Evolutionary conservation across 192 early-diverging fungal genomes (phyloP), one percentile per base, ranked within the genome.

Genomic region (Mortierella antarctica): DNA sequence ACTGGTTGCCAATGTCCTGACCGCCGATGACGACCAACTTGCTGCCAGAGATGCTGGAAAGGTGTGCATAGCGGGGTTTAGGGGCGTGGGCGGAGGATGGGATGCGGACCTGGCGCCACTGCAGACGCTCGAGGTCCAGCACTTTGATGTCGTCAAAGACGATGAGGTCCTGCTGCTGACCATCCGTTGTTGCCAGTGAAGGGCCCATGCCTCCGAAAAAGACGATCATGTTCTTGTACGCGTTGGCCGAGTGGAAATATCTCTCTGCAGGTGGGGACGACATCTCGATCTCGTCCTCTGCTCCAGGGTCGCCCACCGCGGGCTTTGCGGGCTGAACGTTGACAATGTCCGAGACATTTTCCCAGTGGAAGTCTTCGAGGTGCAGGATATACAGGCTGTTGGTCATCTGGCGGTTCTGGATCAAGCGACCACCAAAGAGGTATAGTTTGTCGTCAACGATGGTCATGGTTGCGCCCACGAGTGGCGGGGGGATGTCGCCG

Each of bases 201-300:
- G 90, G 87, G 7, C 93, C 92, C 93, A 95, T 95, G 8, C 93
- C 93, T 47, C 93, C 93, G 85, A 93, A 95, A 41, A 92, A 86
- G 8, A 93, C 81, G 18, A 95, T 79, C 62, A 85, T 74, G 50
- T 92, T 91, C 70, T 86, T 82, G 70, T 92, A 91, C 39, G 89
- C 86, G 62, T 91, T 93, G 61, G 91, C 88, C 13, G 93, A 93
- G 80, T 94, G 93, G 78, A 94, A 94, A 52, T 92, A 94, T 39
- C 93, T 86, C 45, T 90, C 83, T 15, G 82, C 72, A 39, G 88
- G 88, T 14, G 86, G 83, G 17, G 69, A 40, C 8, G 76, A 71
- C 42, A 62, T 67, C 51, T 74, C 70, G 23, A 62, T 67, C 41
- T 71, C 65, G 46, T 69, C 78, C 61, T 81, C 76, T 21, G 79